Conservation (phyloP, 306 rosid species). For the Pyrus pyrifolia region DNA sequence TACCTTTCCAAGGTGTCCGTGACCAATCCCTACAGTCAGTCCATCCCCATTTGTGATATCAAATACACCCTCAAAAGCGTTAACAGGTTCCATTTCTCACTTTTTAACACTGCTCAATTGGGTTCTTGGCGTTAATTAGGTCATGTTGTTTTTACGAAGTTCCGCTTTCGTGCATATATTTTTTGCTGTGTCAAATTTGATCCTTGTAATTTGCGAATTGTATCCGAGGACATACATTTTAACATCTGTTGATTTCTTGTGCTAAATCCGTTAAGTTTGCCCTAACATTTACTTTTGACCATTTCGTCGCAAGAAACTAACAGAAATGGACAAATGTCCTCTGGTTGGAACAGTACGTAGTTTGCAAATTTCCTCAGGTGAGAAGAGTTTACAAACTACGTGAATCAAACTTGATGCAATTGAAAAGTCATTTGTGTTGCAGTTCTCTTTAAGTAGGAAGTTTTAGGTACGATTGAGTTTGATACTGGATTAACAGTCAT, state of each 20-base stretch:
- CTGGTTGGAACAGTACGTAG: no score
- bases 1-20: constrained; percentile 55
- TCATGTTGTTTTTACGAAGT: background rate
- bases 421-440: background rate
- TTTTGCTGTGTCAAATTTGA: background rate
- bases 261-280: background rate
- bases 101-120: background rate
- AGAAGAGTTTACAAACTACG: background rate
- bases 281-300: background rate
- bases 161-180: background rate
- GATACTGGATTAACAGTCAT: no score
- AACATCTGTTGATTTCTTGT: background rate
- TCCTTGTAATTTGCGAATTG: background rate
- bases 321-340: background rate
- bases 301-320: background rate
- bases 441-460: no score
- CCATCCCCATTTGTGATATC: constrained; percentile 66
- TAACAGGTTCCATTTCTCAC: constrained; percentile 25
- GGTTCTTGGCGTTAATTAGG: background rate
- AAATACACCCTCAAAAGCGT: constrained; percentile 64
- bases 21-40: constrained; percentile 42
- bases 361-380: no score
- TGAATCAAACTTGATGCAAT: background rate
- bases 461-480: background rate
- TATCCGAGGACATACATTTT: background rate